These are phyloP conservation scores for Rhynchospora tenuis DNA, from an alignment of 176 grass and related monocot species.

Conservation along the genomic window DNA sequence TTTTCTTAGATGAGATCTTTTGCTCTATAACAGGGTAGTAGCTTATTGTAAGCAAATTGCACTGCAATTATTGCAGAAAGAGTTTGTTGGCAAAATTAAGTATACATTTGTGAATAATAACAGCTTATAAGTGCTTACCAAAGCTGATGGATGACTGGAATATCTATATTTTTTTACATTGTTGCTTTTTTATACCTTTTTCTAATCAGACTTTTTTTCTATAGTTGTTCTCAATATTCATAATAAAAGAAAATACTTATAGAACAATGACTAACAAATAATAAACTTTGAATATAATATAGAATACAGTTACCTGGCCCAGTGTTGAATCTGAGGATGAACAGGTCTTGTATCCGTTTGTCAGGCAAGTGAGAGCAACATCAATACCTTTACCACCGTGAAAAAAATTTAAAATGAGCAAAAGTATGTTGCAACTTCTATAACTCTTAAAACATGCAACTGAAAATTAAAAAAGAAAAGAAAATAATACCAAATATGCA, in stretches of 20 bases:
- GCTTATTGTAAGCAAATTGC: constrained; percentile 88
- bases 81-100: neutral
- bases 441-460: neutral
- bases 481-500: constrained; percentile 39
- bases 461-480: neutral
- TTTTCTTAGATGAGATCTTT: constrained; percentile 43
- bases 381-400: constrained; percentile 64
- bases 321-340: constrained; percentile 36
- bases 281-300: neutral
- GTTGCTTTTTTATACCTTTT: neutral
- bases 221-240: neutral
- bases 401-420: neutral
- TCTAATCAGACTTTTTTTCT: no score
- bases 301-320: constrained; percentile 44
- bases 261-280: neutral
- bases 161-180: neutral
- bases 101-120: neutral
- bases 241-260: neutral
- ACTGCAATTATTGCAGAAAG: constrained; percentile 31
- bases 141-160: neutral
- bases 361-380: constrained; percentile 54
- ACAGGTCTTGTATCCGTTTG: constrained; percentile 42
- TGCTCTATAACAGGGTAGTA: constrained; percentile 80
- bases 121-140: neutral
- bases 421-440: neutral